Evolutionary conservation across 495 filamentous ascomycete species (phyloP).

Genomic region (Aspergillus heteromorphus): DNA sequence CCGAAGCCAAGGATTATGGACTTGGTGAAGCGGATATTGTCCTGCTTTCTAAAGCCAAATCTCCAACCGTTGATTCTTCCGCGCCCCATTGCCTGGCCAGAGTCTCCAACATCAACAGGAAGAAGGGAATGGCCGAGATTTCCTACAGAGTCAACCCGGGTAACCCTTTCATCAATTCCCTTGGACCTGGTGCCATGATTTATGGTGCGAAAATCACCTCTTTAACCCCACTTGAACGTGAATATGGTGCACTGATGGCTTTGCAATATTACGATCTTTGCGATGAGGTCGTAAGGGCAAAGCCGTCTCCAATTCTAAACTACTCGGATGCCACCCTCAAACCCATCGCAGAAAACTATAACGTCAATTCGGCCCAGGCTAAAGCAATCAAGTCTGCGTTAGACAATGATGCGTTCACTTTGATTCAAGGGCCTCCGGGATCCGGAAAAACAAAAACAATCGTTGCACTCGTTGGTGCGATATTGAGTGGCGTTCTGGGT

Average conservation of each 20-base stretch:
- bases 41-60: conserved; percentile 66
- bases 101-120: conserved; percentile 70
- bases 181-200: conserved; percentile 57
- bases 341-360: conserved; percentile 65
- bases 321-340: conserved; percentile 69
- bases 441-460: conserved; percentile 99
- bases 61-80: conserved; percentile 55
- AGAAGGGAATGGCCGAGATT: conserved; percentile 72
- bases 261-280: conserved; percentile 94
- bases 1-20: conserved; percentile 62
- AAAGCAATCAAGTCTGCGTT: conserved; percentile 85
- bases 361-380: conserved; percentile 84
- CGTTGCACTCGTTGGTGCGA: conserved; percentile 86
- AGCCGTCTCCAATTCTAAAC: conserved; percentile 77
- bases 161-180: conserved; percentile 46
- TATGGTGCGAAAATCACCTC: conserved; percentile 76
- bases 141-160: conserved; percentile 74
- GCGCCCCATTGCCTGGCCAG: conserved; percentile 81
- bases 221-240: conserved; percentile 86
- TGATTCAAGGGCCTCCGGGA: conserved; percentile 93
- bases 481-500: conserved; percentile 60
- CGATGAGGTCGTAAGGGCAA: conserved; percentile 80
- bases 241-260: conserved; percentile 85
- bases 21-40: conserved; percentile 85
- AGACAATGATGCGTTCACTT: conserved; percentile 91